Base-by-base conservation (phyloP, 345 rosid species). In the Streptanthus diversifolius region DNA sequence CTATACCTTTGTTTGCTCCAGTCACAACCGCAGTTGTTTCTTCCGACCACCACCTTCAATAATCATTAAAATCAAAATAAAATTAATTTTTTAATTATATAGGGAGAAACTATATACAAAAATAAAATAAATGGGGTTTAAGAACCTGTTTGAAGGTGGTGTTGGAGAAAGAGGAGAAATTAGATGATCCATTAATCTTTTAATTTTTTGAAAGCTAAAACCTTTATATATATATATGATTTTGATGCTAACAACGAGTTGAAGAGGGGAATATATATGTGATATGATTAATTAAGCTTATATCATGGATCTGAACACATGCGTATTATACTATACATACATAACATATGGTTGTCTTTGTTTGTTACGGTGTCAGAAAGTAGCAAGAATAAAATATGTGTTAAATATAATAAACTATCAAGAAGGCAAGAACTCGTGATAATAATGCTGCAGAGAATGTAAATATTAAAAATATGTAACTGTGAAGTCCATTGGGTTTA, bases 1-100 rank as follows among this genome's bases (percentile, higher is more conserved):
- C 96, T 32, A 93, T 93, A 63, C 97, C 97, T 66, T 80, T 90
- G 83, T 90, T 93, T 1, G 89, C 96, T 82, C 98, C 98, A 3
- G 91, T 93, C 35, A 90, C 98, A 2, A 93, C 69, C 0, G 90
- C 92, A 7, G 84, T 82, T 33, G 91, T 93, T 52, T 85, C 87
- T 37, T 65, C 71, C 3, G 84, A 63, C 98, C 97, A 93, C 97
- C 98, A 93, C 63, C 96, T 87, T 49, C 37, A 43, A 4, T 18
- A 22, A 43, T 53, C 8, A 51, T 61, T n/a, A 36, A 40, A 66
- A 55, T 33, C 5, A 55, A 65, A 5, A 24, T 65, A 17, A 27
- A 47, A 19, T 9, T 19, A n/a, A 7, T 32, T 13, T 11, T 17
- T 14, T 14, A 14, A 12, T 32, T 18, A 11, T 35, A 14, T 33